Base-by-base conservation (phyloP, 345 rosid genomes). In the Salix arbutifolia region DNA sequence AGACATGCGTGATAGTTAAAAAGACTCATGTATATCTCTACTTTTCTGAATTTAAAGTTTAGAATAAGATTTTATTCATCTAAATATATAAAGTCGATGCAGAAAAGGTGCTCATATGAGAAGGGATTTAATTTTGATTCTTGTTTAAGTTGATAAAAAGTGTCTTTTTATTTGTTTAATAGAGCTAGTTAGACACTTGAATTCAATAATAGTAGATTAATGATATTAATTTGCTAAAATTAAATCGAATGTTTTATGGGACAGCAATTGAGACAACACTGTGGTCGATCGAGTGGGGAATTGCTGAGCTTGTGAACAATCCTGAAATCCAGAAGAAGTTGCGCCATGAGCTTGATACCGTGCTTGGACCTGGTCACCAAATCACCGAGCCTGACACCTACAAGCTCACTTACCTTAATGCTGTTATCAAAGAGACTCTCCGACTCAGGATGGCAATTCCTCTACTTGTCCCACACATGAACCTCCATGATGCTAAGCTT, bases 381-480 rank as follows among this genome's bases (percentile, higher is more conserved):
- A 65, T 93, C 79, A 96, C 99, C 0, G 99, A 96, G 82, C 97
- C 99, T 2, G 99, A 96, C 77, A 87, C 82, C 17, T 53, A 75
- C 67, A 92, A 84, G 76, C 97, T 96, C 1, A 97, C 99, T 2
- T 96, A 92, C 83, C 98, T 96, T 16, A 93, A 96, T 71, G 99
- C 99, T 0, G 99, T 96, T 64, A 21, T 96, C 82, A 96, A 93
- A 85, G 99, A 96, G 78, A 91, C 99, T 5, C 94, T 96, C 50
- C 79, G 99, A 25, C 82, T 93, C 10, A 85, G 99, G 40, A 96
- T 93, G 97, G 98, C 99, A 1, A 96, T 96, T 75, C 99, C 99
- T 19, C 92, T 96, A 1, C 97, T 96, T 17, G 99, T 96, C 19
- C 99, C 98, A 0, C 99, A 96, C 90, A 93, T 96, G 99, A 96